A percentile compares a stretch with the other conserved stretches of the same genome.
These are phyloP conservation scores for Butyriboletus appendiculatus DNA, from an alignment of 1,284 basidiomycete species.

Conservation along the genomic window DNA sequence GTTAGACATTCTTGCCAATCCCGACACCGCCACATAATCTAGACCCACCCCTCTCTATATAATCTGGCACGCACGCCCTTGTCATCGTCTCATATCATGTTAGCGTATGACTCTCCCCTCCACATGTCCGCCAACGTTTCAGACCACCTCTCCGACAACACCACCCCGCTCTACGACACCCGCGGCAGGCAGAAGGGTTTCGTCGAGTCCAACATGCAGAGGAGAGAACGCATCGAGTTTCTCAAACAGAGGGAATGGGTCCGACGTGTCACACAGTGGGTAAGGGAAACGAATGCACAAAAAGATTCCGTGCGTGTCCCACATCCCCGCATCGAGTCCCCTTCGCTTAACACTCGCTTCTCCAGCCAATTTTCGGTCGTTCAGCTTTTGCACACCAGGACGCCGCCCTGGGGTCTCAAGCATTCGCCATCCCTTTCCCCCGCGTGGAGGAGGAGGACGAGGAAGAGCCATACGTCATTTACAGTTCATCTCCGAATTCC, in stretches of 20 bases:
- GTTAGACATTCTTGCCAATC: constrained; percentile 30
- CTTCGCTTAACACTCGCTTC: background rate
- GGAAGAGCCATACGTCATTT: constrained; percentile 37
- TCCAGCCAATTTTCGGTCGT: constrained; percentile 25
- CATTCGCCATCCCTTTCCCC: constrained; percentile 33
- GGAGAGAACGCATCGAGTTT: constrained; percentile 37
- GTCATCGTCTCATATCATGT: constrained; percentile 16
- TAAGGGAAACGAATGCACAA: constrained; percentile 34
- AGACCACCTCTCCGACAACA: background rate
- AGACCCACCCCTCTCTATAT: constrained; percentile 24
- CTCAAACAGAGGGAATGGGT: constrained; percentile 37
- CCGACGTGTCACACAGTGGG: constrained; percentile 38
- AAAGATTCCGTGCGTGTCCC: constrained; percentile 24
- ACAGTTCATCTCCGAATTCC: constrained; percentile 37
- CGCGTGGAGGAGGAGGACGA: constrained; percentile 31
- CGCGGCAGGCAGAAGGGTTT: constrained; percentile 32
- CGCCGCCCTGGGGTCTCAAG: background rate
- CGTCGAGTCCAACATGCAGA: constrained; percentile 27
- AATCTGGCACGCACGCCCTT: constrained; percentile 14
- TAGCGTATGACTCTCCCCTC: constrained; percentile 16
- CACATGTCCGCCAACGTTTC: constrained; percentile 10
- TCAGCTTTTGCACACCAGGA: constrained; percentile 18
- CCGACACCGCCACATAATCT: constrained; percentile 30
- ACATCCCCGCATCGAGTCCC: background rate
- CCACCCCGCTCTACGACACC: constrained; percentile 20